phyloP scores from a whole-genome alignment of 192 early-diverging fungal species.

The Coemansia sp. region DNA sequence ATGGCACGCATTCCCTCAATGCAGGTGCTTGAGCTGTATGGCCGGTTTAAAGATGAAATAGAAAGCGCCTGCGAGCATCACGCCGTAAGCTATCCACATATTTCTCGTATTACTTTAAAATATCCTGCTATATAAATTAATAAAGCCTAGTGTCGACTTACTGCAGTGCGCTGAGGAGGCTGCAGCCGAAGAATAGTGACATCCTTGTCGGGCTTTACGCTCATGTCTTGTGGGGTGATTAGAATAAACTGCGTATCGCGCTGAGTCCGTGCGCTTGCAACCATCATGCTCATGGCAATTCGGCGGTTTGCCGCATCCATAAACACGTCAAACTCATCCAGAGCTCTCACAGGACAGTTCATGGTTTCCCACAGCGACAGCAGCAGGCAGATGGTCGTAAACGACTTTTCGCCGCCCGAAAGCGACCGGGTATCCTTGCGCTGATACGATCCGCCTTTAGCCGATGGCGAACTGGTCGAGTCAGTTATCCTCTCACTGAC shows the following conservation, averaged over 20 bases:
- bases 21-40: not conserved
- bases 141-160: not conserved
- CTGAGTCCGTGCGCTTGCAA: constrained; percentile 71
- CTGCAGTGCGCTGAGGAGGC: constrained; percentile 48
- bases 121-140: not conserved
- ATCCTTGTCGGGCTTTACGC: constrained; percentile 51
- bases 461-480: constrained; percentile 5
- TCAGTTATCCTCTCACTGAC: constrained; percentile 18
- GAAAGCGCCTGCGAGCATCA: not conserved
- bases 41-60: not conserved
- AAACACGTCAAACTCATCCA: constrained; percentile 99
- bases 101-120: not conserved
- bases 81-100: not conserved
- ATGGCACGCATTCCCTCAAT: not conserved
- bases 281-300: constrained; percentile 85
- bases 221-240: constrained; percentile 93
- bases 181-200: constrained; percentile 56
- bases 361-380: constrained; percentile 93
- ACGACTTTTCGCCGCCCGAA: constrained; percentile 97
- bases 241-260: constrained; percentile 86
- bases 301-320: constrained; percentile 97
- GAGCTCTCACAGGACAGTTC: constrained; percentile 82
- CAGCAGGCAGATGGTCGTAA: constrained; percentile 89
- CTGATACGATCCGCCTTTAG: constrained; percentile 13
- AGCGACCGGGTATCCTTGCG: constrained; percentile 87